These are phyloP conservation scores for Cairneyella variabilis DNA, from an alignment of 495 filamentous ascomycete species.

Conservation along the genomic window DNA sequence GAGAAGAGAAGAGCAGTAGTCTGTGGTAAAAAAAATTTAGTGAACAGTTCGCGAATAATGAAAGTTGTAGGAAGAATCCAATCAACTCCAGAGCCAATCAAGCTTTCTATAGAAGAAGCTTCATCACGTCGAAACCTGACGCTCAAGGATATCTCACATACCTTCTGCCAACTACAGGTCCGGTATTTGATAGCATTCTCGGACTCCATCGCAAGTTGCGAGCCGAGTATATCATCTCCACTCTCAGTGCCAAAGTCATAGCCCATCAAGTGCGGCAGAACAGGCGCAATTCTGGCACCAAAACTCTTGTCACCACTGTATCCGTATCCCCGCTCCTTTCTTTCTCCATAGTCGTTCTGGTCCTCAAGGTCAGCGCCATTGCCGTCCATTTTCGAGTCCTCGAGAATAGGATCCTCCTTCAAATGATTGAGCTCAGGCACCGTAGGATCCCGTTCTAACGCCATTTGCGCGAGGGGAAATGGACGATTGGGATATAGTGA, in stretches of 20 bases:
- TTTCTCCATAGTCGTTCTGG: no score
- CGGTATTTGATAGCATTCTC: slow-evolving; percentile 79
- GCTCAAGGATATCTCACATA: no score
- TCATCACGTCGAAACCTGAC: no score
- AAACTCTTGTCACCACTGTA: slow-evolving; percentile 20
- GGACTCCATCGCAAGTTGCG: slow-evolving; percentile 76
- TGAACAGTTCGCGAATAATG: not conserved
- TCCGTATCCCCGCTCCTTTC: no score
- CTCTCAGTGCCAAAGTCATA: slow-evolving; percentile 26
- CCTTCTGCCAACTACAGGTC: slow-evolving; percentile 89
- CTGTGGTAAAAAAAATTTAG: slow-evolving; percentile 34
- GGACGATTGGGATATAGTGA: slow-evolving; percentile 15
- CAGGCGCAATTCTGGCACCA: slow-evolving; percentile 43
- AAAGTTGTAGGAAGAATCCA: not conserved
- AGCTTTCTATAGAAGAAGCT: no score
- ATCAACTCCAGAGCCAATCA: slow-evolving; percentile 3
- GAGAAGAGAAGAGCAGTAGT: slow-evolving; percentile 84
- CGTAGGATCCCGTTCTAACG: slow-evolving; percentile 33
- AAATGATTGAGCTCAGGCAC: slow-evolving; percentile 1
- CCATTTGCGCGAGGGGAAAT: slow-evolving; percentile 41
- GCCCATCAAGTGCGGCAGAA: slow-evolving; percentile 27
- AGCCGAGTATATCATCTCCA: slow-evolving; percentile 50
- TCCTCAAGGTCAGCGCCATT: slow-evolving; percentile 21
- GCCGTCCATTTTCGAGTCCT: not conserved
- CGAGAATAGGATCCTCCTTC: slow-evolving; percentile 8